These are phyloP conservation scores for Xylaria sp. DNA, from an alignment of 2,329 filamentous ascomycete species.

Conservation along the genomic window DNA sequence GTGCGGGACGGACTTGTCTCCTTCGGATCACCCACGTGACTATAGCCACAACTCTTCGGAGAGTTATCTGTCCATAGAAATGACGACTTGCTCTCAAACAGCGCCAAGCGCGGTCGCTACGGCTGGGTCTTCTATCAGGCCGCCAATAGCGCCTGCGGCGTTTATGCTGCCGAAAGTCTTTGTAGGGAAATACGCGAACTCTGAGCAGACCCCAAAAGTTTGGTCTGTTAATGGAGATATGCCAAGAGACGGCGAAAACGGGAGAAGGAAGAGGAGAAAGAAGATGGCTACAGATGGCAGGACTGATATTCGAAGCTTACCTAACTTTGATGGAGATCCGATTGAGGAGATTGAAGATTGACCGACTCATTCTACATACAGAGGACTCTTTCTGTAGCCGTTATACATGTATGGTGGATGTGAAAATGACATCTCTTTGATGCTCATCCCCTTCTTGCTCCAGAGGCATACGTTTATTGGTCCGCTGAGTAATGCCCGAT, in stretches of 20 bases:
- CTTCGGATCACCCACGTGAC: neutral
- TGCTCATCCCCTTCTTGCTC: neutral
- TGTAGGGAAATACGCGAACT: conserved; percentile 34
- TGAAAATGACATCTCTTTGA: neutral
- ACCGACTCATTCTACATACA: no score
- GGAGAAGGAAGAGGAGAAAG: conserved; percentile 18
- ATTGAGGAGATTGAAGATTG: conserved; percentile 37
- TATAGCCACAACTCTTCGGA: conserved; percentile 17
- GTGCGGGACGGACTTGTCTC: conserved; percentile 16
- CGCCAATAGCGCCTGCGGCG: conserved; percentile 18
- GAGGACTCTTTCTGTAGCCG: neutral
- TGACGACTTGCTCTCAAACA: conserved; percentile 26
- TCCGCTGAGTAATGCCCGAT: conserved; percentile 13
- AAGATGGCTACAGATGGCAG: conserved; percentile 35
- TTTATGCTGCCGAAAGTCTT: conserved; percentile 38
- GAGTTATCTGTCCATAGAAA: conserved; percentile 32
- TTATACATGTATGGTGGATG: no score
- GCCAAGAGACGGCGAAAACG: neutral
- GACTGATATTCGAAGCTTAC: conserved; percentile 39
- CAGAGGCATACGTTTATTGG: neutral
- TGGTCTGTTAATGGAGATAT: neutral
- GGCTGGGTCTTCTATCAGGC: conserved; percentile 24
- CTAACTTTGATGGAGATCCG: conserved; percentile 39
- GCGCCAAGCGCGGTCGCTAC: conserved; percentile 29
- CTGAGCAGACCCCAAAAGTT: neutral